phyloP scores from a whole-genome alignment of 179 eudicot species.

The Silene vulgaris region DNA sequence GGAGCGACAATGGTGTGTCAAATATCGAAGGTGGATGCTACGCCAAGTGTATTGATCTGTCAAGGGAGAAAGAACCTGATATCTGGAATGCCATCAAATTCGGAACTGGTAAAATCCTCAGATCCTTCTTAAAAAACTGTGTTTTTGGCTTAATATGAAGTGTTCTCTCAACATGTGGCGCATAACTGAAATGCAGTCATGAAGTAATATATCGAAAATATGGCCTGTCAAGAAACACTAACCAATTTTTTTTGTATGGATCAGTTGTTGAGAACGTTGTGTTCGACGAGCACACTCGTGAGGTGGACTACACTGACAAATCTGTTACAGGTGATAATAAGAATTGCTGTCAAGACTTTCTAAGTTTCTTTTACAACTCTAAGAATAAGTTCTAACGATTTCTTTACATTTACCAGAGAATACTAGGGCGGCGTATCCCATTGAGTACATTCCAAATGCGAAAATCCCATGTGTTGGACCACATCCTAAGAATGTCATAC shows the following conservation, averaged over 20 bases:
- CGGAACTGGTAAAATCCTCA: conserved; percentile 55
- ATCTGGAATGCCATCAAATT: conserved; percentile 93
- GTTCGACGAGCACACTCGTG: conserved; percentile 87
- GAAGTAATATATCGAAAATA: background rate
- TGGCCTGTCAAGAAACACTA: background rate
- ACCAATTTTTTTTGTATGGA: background rate
- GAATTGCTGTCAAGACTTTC: background rate
- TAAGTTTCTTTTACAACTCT: background rate
- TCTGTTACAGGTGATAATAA: conserved; percentile 70
- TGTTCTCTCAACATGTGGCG: background rate
- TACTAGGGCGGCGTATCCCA: conserved; percentile 90
- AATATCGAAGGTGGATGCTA: conserved; percentile 97
- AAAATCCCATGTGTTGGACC: conserved; percentile 89
- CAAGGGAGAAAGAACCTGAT: conserved; percentile 85
- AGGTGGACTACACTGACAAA: conserved; percentile 76
- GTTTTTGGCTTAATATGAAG: background rate
- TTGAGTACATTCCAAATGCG: conserved; percentile 85
- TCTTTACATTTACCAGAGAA: conserved; percentile 50
- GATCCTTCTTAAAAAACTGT: background rate
- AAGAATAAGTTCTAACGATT: background rate
- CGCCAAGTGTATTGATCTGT: conserved; percentile 88
- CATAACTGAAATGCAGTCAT: background rate
- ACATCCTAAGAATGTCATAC: conserved; percentile 88
- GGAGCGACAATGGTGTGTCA: conserved; percentile 85
- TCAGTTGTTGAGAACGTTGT: conserved; percentile 92